These are phyloP conservation scores for Tilletia horrida DNA, from an alignment of 1,284 basidiomycete genomes.

Conservation along the genomic window DNA sequence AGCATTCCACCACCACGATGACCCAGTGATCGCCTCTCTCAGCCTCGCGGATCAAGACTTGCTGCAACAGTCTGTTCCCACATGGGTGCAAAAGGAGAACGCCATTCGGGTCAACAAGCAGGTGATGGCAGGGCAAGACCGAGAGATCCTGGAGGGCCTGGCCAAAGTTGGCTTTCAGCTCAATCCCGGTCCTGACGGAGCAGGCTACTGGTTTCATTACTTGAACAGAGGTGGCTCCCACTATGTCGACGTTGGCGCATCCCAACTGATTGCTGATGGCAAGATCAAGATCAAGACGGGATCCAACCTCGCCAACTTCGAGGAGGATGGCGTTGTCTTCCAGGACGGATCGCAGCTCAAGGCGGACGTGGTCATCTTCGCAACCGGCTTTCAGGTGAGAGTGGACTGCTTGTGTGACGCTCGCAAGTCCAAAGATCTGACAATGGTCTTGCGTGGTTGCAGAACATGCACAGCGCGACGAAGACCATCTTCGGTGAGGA, in stretches of 20 bases:
- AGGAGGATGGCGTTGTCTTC: neutral
- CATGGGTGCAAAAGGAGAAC: too few relatives aligned
- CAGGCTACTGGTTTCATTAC: conserved; percentile 4
- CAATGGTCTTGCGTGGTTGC: too few relatives aligned
- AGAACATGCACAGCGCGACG: conserved; percentile 12
- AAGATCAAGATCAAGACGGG: conserved; percentile 59
- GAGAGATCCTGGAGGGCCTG: conserved; percentile 57
- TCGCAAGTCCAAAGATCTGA: too few relatives aligned
- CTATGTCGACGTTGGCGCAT: conserved; percentile 56
- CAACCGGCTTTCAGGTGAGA: too few relatives aligned
- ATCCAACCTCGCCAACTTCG: neutral
- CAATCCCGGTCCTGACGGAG: conserved; percentile 9
- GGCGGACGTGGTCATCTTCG: too few relatives aligned
- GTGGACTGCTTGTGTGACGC: too few relatives aligned
- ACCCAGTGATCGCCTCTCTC: too few relatives aligned
- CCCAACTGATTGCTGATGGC: conserved; percentile 60
- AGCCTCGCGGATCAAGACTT: too few relatives aligned
- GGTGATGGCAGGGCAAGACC: too few relatives aligned
- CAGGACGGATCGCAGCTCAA: neutral
- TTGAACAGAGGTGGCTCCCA: conserved; percentile 46
- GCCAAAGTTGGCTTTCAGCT: conserved; percentile 55
- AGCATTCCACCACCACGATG: conserved; percentile 21
- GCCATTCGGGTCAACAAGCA: too few relatives aligned
- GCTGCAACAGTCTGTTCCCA: too few relatives aligned
- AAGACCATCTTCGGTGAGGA: conserved; percentile 5